Base-by-base conservation (phyloP, 768 basidiomycete genomes). In the Sistotremastrum suecicum region DNA sequence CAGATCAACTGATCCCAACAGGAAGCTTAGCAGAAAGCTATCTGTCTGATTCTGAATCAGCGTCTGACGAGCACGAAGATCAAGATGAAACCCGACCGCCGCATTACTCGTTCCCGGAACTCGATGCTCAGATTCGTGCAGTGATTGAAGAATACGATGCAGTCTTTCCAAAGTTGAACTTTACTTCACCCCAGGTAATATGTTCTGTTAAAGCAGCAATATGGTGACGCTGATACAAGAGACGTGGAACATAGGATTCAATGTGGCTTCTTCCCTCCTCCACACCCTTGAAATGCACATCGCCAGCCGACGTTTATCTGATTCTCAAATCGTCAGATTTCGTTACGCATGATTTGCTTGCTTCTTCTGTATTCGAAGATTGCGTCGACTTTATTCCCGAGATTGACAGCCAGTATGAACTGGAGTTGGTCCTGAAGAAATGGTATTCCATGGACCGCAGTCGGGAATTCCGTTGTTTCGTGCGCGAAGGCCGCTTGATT, bases 151-250 rank as follows among this genome's bases (percentile, higher is more conserved):
- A 72, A 46, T 91, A 85, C 59, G 83, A 77, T 3, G 82, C 81
- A 5, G 81, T 94, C 31, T 98, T 98, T 59, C 91, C 92, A 0
- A 98, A 98, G 63, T 76, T 98, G 46, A 97, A 95, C 57, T 95
- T 92, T 65, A 87, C 90, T 5, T 81, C 87, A n/a, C 92, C 92
- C 9, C 83, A 81, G 66, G 91, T 84, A 48, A 47, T 7, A 31
- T 4, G 11, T 37, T 42, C 1, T 29, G 12, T 37, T 31, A 34
- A 40, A 32, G 36, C n/a, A 6, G 1, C 7, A 29, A 41, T 5
- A 29, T 41, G 4, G 29, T 29, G 12, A 38, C 12, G 7, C 7
- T 10, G 12, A 8, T 37, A 45, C 10, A 29, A 39, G 31, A 29
- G 38, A 29, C 38, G 35, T 20, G 35, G 43, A 33, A 1, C n/a